Base-by-base conservation (phyloP, 345 rosid species). In the Bruguiera parviflora region DNA sequence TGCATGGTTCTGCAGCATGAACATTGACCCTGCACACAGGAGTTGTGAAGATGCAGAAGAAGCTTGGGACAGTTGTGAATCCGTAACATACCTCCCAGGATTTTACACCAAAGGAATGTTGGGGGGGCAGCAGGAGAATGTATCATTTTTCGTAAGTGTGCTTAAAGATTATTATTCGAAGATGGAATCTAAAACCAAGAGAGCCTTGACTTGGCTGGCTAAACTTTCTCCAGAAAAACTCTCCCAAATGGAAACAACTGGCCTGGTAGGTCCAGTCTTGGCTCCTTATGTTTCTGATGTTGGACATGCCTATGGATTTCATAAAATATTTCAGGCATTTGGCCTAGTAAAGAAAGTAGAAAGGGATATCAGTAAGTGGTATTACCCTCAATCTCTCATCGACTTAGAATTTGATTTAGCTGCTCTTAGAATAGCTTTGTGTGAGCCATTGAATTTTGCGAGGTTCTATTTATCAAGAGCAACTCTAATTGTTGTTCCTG, bases 1-100 rank as follows among this genome's bases (percentile, higher is more conserved):
- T 58, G 90, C 91, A 57, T 94, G 98, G 97, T 91, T 89, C 80
- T 94, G 98, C 83, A 87, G 97, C 81, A 94, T 89, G 96, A 89
- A 91, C 80, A 62, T 66, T 65, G 90, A 94, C 73, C 79, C 88
- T 68, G 66, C 73, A 47, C 81, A 78, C 86, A 91, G 83, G 80
- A 84, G 81, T 65, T 94, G 98, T 73, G 66, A 70, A 58, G 89
- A 82, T 76, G 92, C 89, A 59, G 92, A 94, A 79, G 97, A 94
- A 78, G 70, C 75, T 53, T 88, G 90, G 95, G 97, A 85, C 77
- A 77, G 65, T 28, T 73, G 65, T 68, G 77, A 86, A 62, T 77
- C 88, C 15, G 82, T 92, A 71, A 88, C 88, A 53, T 68, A 79
- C 76, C 67, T 95, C 66, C 96, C 82, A 49, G 99, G 99, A 66